phyloP scores from a whole-genome alignment of 306 rosid species.

The Cyclanthera cordifolia region DNA sequence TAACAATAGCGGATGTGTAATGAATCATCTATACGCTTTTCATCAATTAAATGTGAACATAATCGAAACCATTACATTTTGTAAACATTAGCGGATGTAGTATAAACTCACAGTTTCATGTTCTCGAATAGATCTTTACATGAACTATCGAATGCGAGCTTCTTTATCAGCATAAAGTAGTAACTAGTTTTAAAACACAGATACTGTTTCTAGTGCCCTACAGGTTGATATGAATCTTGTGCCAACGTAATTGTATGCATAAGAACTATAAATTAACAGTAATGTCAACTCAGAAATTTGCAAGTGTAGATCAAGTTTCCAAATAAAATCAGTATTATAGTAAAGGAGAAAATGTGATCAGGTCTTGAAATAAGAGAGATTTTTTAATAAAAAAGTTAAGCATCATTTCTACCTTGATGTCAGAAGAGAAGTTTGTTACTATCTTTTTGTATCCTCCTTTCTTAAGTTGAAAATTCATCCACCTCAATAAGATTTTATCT shows the following conservation, averaged over 20 bases:
- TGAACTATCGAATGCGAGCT: not conserved
- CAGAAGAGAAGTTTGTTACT: conserved; percentile 84
- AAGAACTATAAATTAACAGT: not conserved
- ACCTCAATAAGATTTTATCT: conserved; percentile 78
- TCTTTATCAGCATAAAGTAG: not conserved
- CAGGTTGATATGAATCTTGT: not conserved
- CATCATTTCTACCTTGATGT: conserved; percentile 57
- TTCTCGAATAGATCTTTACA: not conserved
- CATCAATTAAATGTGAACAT: not conserved
- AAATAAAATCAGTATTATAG: not conserved
- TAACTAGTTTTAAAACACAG: not conserved
- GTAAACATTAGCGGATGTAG: not conserved
- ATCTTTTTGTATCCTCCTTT: conserved; percentile 64
- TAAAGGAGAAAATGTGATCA: not conserved
- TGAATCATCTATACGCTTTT: not conserved
- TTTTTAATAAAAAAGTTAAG: not conserved
- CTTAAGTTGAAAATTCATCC: conserved; percentile 96
- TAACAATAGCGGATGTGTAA: not conserved
- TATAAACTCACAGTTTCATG: not conserved
- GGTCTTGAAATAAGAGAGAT: not conserved
- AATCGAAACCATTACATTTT: not conserved
- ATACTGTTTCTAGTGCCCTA: not conserved
- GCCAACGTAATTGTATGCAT: not conserved
- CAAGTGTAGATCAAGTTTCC: not conserved
- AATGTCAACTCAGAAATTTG: not conserved